phyloP scores from a whole-genome alignment of 495 filamentous ascomycete genomes.

The Penicillium nucicola region DNA sequence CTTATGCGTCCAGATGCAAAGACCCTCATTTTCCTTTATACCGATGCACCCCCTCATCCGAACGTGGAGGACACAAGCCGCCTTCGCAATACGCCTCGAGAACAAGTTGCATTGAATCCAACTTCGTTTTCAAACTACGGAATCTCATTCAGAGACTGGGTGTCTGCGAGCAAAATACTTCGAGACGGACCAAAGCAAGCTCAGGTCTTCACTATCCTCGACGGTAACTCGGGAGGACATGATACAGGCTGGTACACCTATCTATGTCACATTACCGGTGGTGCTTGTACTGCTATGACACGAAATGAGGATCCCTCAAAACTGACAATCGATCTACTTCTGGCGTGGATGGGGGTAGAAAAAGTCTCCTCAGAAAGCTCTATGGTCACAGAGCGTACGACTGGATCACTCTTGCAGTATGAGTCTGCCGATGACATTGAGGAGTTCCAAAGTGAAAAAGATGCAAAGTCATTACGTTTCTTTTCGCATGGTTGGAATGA shows the following conservation, averaged over 20 bases:
- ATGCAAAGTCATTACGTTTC: not conserved
- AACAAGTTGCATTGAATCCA: conserved; percentile 11
- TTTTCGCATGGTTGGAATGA: not conserved
- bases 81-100: not conserved
- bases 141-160: conserved; percentile 38
- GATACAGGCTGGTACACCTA: conserved; percentile 27
- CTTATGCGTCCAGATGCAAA: conserved; percentile 42
- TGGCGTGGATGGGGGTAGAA: conserved; percentile 48
- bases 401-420: conserved; percentile 12
- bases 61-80: conserved; percentile 20
- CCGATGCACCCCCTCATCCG: conserved; percentile 46
- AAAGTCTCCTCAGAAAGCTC: conserved; percentile 16
- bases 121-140: conserved; percentile 26
- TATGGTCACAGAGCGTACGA: not conserved
- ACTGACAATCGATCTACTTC: conserved; percentile 37
- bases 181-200: conserved; percentile 28
- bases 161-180: conserved; percentile 26
- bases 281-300: conserved; percentile 30
- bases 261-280: conserved; percentile 35
- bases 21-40: conserved; percentile 45
- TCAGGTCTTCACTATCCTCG: conserved; percentile 34
- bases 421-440: conserved; percentile 3
- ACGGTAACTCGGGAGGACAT: not conserved
- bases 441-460: conserved; percentile 1
- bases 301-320: conserved; percentile 30